Evolutionary conservation across 176 grass and related monocot genomes (phyloP), one percentile per base, ranked within the genome.

Genomic region (Oryza meridionalis): DNA sequence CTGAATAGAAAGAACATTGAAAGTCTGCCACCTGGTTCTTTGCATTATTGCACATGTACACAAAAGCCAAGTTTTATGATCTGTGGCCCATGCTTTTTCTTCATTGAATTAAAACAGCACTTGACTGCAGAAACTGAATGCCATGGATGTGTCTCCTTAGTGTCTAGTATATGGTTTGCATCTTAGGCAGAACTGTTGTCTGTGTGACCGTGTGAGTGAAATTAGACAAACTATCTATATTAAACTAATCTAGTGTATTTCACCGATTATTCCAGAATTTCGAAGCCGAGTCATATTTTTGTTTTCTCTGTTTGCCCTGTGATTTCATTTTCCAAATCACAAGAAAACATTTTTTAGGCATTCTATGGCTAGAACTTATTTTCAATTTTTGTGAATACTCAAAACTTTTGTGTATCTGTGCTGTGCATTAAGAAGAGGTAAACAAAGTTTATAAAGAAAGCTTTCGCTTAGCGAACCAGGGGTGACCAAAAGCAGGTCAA

Each of bases 261-360:
- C 15, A 59, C 44, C 45, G 17, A 21, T 44, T 46, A 69, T 87
- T 79, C 37, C 25, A 79, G 68, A 78, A 78, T 55, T 62, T 78
- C 7, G 0, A 44, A 19, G 6, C 66, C 73, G 33, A 35, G 29
- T 65, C n/a, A 55, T 44, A 15, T 22, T 43, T 11, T 65, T 16
- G 32, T 71, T 77, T 69, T 63, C 45, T 51, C 33, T 78, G 12
- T 43, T 19, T 78, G 66, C 67, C 27, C 7, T 79, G 26, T 62
- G 62, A 88, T 68, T 2, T 77, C 9, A 88, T 68, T 2, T 77
- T 11, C 24, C 3, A 64, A 77, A 16, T 26, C 31, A 50, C 15
- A 42, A 17, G 43, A 27, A n/a, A 77, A 44, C 5, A 51, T 46
- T 19, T 19, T 53, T 63, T 88, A 37, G 44, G 17, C 22, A 42